Evolutionary conservation across 306 rosid species (phyloP), one percentile per base, ranked within the genome.

Genomic region (Geum urbanum): DNA sequence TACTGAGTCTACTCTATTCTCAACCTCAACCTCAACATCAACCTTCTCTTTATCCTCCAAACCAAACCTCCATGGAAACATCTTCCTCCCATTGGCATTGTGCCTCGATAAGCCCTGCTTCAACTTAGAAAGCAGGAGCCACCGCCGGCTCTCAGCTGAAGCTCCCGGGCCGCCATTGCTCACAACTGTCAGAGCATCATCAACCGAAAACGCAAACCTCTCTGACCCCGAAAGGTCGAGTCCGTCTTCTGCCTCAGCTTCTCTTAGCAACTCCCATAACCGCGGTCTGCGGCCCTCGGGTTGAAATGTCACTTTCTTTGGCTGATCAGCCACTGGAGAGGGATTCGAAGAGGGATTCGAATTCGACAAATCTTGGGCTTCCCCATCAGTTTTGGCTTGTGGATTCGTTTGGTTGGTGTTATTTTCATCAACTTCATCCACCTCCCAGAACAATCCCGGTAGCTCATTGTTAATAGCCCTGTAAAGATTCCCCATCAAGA

Each of bases 161-260:
- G 88, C 90, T n/a, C 12, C 46, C 7, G 74, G 15, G 44, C 55
- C 74, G 5, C 83, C 91, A 69, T 87, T 92, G 81, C 84, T 86
- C 64, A 90, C 88, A 48, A 90, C 88, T 51, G 92, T 86, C 14
- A 90, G 83, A 3, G 96, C 97, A 15, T 92, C 96, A 63, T 90
- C 96, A 4, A 92, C 98, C 0, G 95, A 94, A 79, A 94, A 90
- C n/a, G 92, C 95, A 22, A 94, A 94, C 75, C 98, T 85, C 75
- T 88, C 96, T 0, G 97, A 94, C 39, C 98, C 96, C 0, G 98
- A 94, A 78, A 94, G 96, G 72, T 94, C 97, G 41, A 94, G 90
- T 55, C 98, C 96, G 0, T 85, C 86, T 77, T 90, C 90, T 0
- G 86, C 80, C 49, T 87, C 95, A 54, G 84, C 98, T 72, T 94